A percentile compares a stretch with the other conserved stretches of the same genome.
These are phyloP conservation scores for Tulasnella sp. DNA, from an alignment of 768 basidiomycete genomes.

Conservation along the genomic window DNA sequence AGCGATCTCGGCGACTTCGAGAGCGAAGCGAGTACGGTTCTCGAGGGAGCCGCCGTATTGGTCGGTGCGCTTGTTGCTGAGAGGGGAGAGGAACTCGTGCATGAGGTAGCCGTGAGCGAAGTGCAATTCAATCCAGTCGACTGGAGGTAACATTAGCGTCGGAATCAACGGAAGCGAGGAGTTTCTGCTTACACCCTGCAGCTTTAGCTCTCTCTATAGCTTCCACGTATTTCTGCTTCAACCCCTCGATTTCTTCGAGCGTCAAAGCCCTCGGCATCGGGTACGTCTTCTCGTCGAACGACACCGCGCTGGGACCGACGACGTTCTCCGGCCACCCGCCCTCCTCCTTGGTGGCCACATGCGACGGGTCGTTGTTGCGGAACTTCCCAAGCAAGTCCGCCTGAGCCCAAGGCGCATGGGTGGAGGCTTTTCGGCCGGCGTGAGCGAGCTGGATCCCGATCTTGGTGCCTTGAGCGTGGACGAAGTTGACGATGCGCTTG, in stretches of 20 bases:
- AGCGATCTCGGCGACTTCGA: slow-evolving; percentile 42
- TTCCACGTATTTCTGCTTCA: slow-evolving; percentile 50
- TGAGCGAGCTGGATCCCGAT: slow-evolving; percentile 67
- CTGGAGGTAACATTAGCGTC: slow-evolving; percentile 23
- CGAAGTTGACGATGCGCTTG: slow-evolving; percentile 61
- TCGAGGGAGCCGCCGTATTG: slow-evolving; percentile 59
- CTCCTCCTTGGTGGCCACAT: slow-evolving; percentile 38
- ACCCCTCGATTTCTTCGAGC: slow-evolving; percentile 38
- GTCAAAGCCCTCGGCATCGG: slow-evolving; percentile 50
- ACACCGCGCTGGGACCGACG: slow-evolving; percentile 45
- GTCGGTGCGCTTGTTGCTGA: slow-evolving; percentile 64
- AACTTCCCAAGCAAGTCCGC: slow-evolving; percentile 16
- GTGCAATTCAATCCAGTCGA: slow-evolving; percentile 64
- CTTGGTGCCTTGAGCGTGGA: slow-evolving; percentile 52
- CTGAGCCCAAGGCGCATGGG: slow-evolving; percentile 55
- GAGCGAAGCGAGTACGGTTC: slow-evolving; percentile 58
- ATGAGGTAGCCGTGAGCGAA: slow-evolving; percentile 63
- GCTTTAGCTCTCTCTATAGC: slow-evolving; percentile 44
- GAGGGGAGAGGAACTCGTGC: slow-evolving; percentile 56
- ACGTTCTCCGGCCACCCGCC: slow-evolving; percentile 66
- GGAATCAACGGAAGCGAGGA: not conserved
- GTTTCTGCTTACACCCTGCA: slow-evolving; percentile 47
- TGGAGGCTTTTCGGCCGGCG: slow-evolving; percentile 61
- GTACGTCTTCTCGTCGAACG: slow-evolving; percentile 37
- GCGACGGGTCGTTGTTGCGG: slow-evolving; percentile 15